Percentiles rank a stretch among this genome's conserved stretches.
phyloP scores from a whole-genome alignment of 371 early-diverging fungal genomes.

The Mortierella sp. region DNA sequence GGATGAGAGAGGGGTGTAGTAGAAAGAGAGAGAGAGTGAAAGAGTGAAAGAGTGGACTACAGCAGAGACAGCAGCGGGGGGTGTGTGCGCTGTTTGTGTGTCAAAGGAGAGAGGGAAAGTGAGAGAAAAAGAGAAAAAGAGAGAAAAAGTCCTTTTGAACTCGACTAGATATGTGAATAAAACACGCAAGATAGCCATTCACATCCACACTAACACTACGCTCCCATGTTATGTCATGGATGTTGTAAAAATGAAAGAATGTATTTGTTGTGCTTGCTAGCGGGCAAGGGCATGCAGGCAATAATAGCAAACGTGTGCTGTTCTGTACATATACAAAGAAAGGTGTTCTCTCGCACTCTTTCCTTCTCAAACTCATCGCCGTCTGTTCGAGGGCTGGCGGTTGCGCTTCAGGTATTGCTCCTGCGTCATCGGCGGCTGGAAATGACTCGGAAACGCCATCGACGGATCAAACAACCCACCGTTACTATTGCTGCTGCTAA shows the following conservation, averaged over 20 bases:
- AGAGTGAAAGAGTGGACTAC: neutral
- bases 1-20: neutral
- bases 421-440: conserved; percentile 28
- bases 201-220: too few species aligned
- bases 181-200: too few species aligned
- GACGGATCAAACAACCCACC: neutral
- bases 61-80: neutral
- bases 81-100: neutral
- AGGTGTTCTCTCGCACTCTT: neutral
- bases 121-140: too few species aligned
- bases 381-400: neutral
- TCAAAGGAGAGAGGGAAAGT: too few species aligned
- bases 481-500: neutral
- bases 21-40: neutral
- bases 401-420: conserved; percentile 33
- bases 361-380: neutral
- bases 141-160: too few species aligned
- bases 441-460: conserved; percentile 20
- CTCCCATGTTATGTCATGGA: too few species aligned
- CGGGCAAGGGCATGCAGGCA: too few species aligned
- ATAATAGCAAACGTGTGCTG: too few species aligned
- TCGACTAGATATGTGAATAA: too few species aligned
- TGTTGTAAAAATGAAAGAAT: too few species aligned
- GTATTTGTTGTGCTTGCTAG: too few species aligned
- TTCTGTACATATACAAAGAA: neutral